phyloP scores from a whole-genome alignment of 495 filamentous ascomycete species.

The Aspergillus nidulans region DNA sequence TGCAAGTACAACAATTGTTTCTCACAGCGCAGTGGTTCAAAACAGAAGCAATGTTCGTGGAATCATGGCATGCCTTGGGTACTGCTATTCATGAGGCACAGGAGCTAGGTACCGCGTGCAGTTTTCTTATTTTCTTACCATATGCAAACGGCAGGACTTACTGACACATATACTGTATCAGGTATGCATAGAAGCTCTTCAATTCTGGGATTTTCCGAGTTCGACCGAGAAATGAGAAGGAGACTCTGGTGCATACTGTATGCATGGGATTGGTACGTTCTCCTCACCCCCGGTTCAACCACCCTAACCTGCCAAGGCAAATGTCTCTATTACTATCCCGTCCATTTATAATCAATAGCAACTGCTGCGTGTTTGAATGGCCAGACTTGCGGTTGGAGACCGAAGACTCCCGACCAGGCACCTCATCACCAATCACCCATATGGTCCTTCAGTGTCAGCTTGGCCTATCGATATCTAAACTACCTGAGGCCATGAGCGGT shows the following conservation, averaged over 20 bases:
- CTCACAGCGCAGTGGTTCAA: slow-evolving; percentile 50
- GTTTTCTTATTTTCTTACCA: background rate
- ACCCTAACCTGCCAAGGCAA: slow-evolving; percentile 20
- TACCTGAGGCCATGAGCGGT: slow-evolving; percentile 10
- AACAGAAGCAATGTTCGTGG: slow-evolving; percentile 47
- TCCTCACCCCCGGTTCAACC: background rate
- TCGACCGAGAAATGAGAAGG: slow-evolving; percentile 34
- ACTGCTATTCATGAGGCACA: slow-evolving; percentile 46
- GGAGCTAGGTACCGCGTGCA: slow-evolving; percentile 38
- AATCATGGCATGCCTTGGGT: slow-evolving; percentile 48
- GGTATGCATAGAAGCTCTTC: slow-evolving; percentile 43
- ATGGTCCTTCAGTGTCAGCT: slow-evolving; percentile 22
- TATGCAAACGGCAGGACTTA: background rate
- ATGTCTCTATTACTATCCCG: slow-evolving; percentile 27
- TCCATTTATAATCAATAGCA: slow-evolving; percentile 24
- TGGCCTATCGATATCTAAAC: slow-evolving; percentile 18
- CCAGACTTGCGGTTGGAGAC: slow-evolving; percentile 24
- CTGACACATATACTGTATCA: slow-evolving; percentile 9
- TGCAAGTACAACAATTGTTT: slow-evolving; percentile 50
- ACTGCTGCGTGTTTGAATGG: slow-evolving; percentile 18
- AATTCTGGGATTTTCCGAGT: slow-evolving; percentile 36
- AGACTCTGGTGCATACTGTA: slow-evolving; percentile 39
- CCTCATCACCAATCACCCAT: slow-evolving; percentile 23
- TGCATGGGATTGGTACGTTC: slow-evolving; percentile 32
- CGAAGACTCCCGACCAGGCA: slow-evolving; percentile 5